Conservation (phyloP, 805 yeast genomes). For the Saccharomycopsis lassenensis region DNA sequence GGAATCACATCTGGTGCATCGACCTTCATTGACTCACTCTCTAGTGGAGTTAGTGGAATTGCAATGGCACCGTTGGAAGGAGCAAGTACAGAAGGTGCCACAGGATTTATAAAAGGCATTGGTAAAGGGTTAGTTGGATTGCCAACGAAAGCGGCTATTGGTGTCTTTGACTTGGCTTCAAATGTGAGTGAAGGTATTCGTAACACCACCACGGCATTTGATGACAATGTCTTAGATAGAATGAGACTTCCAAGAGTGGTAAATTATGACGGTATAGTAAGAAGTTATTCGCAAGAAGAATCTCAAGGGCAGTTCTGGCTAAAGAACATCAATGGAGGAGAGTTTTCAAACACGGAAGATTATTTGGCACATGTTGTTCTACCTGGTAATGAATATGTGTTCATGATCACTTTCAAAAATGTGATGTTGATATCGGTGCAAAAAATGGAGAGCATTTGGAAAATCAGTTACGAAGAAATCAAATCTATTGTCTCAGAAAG, state of each 20-base stretch:
- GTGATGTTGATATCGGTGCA: slow-evolving; percentile 60
- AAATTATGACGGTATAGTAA: slow-evolving; percentile 58
- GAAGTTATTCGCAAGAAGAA: slow-evolving; percentile 67
- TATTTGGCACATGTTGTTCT: slow-evolving; percentile 81
- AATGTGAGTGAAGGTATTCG: slow-evolving; percentile 90
- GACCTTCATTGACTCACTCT: slow-evolving; percentile 74
- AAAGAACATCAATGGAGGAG: slow-evolving; percentile 73
- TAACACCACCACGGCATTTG: slow-evolving; percentile 85
- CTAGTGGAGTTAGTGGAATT: slow-evolving; percentile 83
- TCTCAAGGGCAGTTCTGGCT: slow-evolving; percentile 94
- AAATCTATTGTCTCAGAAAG: slow-evolving; percentile 64
- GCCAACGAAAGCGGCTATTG: slow-evolving; percentile 95
- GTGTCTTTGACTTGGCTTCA: slow-evolving; percentile 83
- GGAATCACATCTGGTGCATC: slow-evolving; percentile 82
- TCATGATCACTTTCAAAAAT: slow-evolving; percentile 61
- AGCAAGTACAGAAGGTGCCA: slow-evolving; percentile 77
- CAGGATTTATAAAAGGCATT: slow-evolving; percentile 86
- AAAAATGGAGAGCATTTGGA: slow-evolving; percentile 58
- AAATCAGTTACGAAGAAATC: slow-evolving; percentile 49
- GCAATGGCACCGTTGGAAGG: slow-evolving; percentile 90
- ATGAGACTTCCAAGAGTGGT: slow-evolving; percentile 77
- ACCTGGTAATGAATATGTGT: slow-evolving; percentile 70
- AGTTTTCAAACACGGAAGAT: slow-evolving; percentile 46
- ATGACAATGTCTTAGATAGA: slow-evolving; percentile 62
- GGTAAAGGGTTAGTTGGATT: slow-evolving; percentile 93